Evolutionary conservation across 164 flowering plant genomes (phyloP).

Genomic region (Aristolochia fimbriata): DNA sequence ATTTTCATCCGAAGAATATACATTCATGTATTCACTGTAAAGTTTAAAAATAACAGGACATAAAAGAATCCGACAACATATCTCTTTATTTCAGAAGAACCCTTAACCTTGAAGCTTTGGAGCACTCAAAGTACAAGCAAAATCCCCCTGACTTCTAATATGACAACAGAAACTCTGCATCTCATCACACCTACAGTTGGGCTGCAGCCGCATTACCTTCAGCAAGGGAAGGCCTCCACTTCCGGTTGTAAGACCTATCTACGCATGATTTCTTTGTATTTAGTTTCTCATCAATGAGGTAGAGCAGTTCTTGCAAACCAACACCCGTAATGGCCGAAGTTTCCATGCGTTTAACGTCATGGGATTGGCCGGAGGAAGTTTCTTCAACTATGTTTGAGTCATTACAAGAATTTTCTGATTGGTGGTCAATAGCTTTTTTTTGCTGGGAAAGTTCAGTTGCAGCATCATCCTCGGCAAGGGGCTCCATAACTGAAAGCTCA

Average conservation of each 20-base stretch:
- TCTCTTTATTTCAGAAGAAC: no score
- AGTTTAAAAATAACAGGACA: no score
- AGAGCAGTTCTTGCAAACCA: slow-evolving; percentile 79
- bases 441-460: slow-evolving; percentile 5
- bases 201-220: slow-evolving; percentile 3
- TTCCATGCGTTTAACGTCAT: slow-evolving; percentile 37
- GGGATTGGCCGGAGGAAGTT: slow-evolving; percentile 16
- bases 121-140: no score
- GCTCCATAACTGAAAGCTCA: slow-evolving; percentile 9
- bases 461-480: slow-evolving; percentile 15
- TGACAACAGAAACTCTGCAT: no score
- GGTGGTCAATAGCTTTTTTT: slow-evolving; percentile 7
- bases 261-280: slow-evolving; percentile 15
- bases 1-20: no score
- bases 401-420: slow-evolving; percentile 9
- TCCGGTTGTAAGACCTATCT: slow-evolving; percentile 30
- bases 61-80: no score
- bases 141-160: no score
- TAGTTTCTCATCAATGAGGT: slow-evolving; percentile 62
- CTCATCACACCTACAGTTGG: neutral
- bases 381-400: slow-evolving; percentile 8
- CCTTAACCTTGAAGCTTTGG: no score
- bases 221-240: slow-evolving; percentile 68
- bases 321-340: slow-evolving; percentile 70
- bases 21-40: no score